Base-by-base conservation (phyloP, 2,329 filamentous ascomycete species). In the Sclerotiophoma versabilis region DNA sequence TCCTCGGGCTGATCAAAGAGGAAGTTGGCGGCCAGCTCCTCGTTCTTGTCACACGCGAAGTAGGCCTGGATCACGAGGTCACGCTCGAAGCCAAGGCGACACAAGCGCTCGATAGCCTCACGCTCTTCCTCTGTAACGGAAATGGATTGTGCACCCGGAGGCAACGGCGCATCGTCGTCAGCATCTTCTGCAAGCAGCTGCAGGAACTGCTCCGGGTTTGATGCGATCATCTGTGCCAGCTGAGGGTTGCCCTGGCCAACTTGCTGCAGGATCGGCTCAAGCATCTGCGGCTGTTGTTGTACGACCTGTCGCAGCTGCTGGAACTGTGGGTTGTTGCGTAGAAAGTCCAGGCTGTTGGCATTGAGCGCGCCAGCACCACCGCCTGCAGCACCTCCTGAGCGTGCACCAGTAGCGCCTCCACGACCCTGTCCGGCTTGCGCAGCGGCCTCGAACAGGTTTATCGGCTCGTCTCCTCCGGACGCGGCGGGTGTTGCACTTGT, bases 11-110 rank as follows among this genome's bases (percentile, higher is more conserved):
- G 92, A 69, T 99, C 95, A 73, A 99, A 99, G 56, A 99, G 83
- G 77, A 97, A 98, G 79, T 99, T 99, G 61, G 95, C 95, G 0
- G 95, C 95, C 45, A 99, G 83, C 78, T 99, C 95, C 79, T 99
- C 95, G 76, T 99, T 98, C 85, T 98, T 99, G 78, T 99, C 95
- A 77, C 95, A 99, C 27, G 95, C 95, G 74, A 99, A 99, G 80
- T 98, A 99, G 22, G 95, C 95, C 79, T 99, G 93, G 64, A 98
- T 96, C 45, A 95, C 95, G 66, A 92, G 86, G 66, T 98, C 92
- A 56, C 93, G 88, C 68, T 93, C 87, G 75, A 99, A 99, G 29
- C 95, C 95, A 37, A 99, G 87, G 60, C 90, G 89, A 79, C 92
- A 96, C 71, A 99, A 83, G 75, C 95, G 86, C 80, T 99, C 95